These are phyloP conservation scores for Rutstroemia sp. DNA, from an alignment of 2,329 filamentous ascomycete species.

Conservation along the genomic window DNA sequence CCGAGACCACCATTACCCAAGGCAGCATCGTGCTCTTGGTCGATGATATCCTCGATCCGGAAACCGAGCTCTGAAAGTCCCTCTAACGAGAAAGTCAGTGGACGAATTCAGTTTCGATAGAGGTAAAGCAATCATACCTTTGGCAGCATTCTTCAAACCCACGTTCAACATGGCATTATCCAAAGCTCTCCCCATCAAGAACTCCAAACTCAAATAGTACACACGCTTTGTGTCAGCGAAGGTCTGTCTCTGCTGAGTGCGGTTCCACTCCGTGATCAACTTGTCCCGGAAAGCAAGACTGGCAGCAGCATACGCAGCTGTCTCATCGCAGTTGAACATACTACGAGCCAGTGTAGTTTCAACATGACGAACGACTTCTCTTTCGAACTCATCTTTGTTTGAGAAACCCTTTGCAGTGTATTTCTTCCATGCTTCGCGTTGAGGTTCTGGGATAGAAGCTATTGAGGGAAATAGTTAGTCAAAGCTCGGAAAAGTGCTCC, in stretches of 20 bases:
- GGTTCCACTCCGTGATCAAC: conserved; percentile 94
- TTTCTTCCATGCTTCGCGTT: conserved; percentile 72
- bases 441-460: conserved; percentile 78
- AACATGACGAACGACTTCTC: conserved; percentile 84
- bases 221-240: conserved; percentile 85
- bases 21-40: conserved; percentile 91
- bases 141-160: conserved; percentile 76
- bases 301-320: conserved; percentile 84
- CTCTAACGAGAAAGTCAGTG: conserved; percentile 41
- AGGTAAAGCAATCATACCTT: conserved; percentile 44
- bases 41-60: conserved; percentile 91
- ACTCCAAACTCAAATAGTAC: conserved; percentile 96
- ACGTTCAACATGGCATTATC: conserved; percentile 99
- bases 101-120: conserved; percentile 55
- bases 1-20: conserved; percentile 94
- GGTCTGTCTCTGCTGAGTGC: conserved; percentile 93
- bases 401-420: conserved; percentile 61
- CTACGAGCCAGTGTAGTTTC: conserved; percentile 94
- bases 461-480: neutral
- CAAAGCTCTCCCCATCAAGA: conserved; percentile 90
- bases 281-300: conserved; percentile 89
- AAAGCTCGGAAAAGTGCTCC: neutral
- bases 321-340: conserved; percentile 96
- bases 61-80: conserved; percentile 87
- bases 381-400: conserved; percentile 76